phyloP scores from a whole-genome alignment of 352 stramenopile genomes.

The Phytopythium chamaehyphon region DNA sequence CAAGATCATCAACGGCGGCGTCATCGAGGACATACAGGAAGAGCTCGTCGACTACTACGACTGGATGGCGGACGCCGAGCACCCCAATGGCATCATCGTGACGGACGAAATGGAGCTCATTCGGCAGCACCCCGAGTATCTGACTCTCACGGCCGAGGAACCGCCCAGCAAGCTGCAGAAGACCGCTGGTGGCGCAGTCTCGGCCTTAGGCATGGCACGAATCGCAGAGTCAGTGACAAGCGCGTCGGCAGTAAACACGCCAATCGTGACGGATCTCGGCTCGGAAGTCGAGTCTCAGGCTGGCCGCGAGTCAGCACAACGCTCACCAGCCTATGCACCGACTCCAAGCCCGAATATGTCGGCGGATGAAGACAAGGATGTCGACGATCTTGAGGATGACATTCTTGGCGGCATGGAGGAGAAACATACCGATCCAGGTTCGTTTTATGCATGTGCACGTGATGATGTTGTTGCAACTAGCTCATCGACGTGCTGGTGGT shows the following conservation, averaged over 20 bases:
- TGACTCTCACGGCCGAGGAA: slow-evolving; percentile 52
- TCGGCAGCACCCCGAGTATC: slow-evolving; percentile 75
- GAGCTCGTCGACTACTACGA: slow-evolving; percentile 85
- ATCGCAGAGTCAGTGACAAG: slow-evolving; percentile 1
- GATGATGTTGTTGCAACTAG: neutral
- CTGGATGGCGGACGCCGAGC: slow-evolving; percentile 79
- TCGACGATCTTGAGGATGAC: slow-evolving; percentile 76
- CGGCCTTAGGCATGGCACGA: slow-evolving; percentile 7
- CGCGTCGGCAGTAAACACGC: slow-evolving; percentile 64
- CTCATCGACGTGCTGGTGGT: neutral
- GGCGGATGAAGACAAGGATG: slow-evolving; percentile 65
- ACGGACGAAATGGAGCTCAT: slow-evolving; percentile 84
- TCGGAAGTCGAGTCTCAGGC: slow-evolving; percentile 61
- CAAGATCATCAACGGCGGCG: slow-evolving; percentile 70
- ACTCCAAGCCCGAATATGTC: slow-evolving; percentile 53
- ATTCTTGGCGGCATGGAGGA: slow-evolving; percentile 71
- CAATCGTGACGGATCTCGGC: slow-evolving; percentile 59
- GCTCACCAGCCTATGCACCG: slow-evolving; percentile 52
- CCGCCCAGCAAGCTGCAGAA: slow-evolving; percentile 35
- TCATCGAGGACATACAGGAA: slow-evolving; percentile 80
- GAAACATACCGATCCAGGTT: slow-evolving; percentile 30
- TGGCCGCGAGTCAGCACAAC: slow-evolving; percentile 57
- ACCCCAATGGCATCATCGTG: slow-evolving; percentile 65
- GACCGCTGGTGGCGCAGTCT: slow-evolving; percentile 15
- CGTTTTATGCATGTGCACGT: neutral